Conservation (phyloP, 2,329 filamentous ascomycete species). For the Fusarium lateritium region DNA sequence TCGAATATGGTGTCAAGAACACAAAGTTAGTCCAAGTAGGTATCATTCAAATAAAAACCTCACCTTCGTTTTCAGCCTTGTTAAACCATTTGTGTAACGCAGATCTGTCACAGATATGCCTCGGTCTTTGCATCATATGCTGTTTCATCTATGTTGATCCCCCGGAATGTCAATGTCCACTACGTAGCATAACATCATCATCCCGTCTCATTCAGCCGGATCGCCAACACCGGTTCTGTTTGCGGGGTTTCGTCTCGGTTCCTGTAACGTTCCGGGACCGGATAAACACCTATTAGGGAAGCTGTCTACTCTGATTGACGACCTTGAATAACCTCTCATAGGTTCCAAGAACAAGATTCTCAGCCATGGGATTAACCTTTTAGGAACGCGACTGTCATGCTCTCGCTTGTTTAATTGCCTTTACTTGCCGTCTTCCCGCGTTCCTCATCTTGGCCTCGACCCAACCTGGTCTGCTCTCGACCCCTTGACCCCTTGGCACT, state of each 20-base stretch:
- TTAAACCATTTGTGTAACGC: slow-evolving; percentile 17
- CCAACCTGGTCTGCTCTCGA: slow-evolving; percentile 35
- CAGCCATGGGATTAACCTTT: not conserved
- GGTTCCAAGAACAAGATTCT: too few species aligned
- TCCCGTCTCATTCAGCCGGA: slow-evolving; percentile 24
- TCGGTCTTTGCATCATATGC: slow-evolving; percentile 37
- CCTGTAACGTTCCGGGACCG: slow-evolving; percentile 18
- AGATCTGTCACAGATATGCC: slow-evolving; percentile 38
- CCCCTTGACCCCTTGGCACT: slow-evolving; percentile 38
- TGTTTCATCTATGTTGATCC: slow-evolving; percentile 41
- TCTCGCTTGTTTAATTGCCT: slow-evolving; percentile 25
- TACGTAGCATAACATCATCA: slow-evolving; percentile 5
- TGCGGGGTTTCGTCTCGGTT: slow-evolving; percentile 35
- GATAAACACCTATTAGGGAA: not conserved
- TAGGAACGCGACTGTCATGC: slow-evolving; percentile 4
- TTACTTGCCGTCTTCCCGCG: slow-evolving; percentile 16
- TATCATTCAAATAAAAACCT: not conserved
- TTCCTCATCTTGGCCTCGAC: slow-evolving; percentile 42
- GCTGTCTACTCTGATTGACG: too few species aligned
- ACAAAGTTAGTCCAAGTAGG: not conserved
- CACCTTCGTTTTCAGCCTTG: slow-evolving; percentile 17
- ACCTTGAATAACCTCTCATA: not conserved
- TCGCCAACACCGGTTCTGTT: slow-evolving; percentile 28
- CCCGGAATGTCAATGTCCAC: slow-evolving; percentile 20
- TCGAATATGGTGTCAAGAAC: slow-evolving; percentile 9